Evolutionary conservation across 2,329 filamentous ascomycete species (phyloP).

Genomic region (Bipolaris gigantea): DNA sequence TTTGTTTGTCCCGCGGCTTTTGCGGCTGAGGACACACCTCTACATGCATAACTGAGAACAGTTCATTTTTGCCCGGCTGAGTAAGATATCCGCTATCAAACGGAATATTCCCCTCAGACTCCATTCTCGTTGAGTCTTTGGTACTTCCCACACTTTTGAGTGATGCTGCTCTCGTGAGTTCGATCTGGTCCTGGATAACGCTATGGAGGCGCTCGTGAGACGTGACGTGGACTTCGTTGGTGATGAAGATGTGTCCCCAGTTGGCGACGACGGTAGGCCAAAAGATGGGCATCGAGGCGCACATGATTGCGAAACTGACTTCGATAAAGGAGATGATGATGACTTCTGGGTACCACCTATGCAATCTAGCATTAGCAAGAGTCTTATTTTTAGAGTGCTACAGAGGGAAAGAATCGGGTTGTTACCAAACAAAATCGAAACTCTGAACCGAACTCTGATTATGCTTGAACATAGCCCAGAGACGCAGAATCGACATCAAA

Average conservation of each 20-base stretch:
- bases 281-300: slow-evolving; percentile 44
- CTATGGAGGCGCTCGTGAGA: slow-evolving; percentile 23
- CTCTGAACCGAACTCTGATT: slow-evolving; percentile 9
- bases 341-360: slow-evolving; percentile 28
- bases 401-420: neutral
- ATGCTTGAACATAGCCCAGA: slow-evolving; percentile 32
- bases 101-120: slow-evolving; percentile 8
- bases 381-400: too few relatives aligned
- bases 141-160: slow-evolving; percentile 28
- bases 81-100: slow-evolving; percentile 19
- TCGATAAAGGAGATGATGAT: slow-evolving; percentile 40
- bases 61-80: slow-evolving; percentile 5
- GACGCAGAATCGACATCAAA: slow-evolving; percentile 33
- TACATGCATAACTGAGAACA: slow-evolving; percentile 6
- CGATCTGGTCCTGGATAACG: slow-evolving; percentile 16
- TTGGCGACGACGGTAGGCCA: slow-evolving; percentile 38
- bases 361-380: neutral
- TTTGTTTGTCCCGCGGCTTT: neutral
- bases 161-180: slow-evolving; percentile 22
- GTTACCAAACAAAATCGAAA: slow-evolving; percentile 36
- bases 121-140: slow-evolving; percentile 22
- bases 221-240: slow-evolving; percentile 38
- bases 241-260: slow-evolving; percentile 39
- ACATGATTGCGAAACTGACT: slow-evolving; percentile 42
- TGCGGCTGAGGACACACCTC: slow-evolving; percentile 10